Evolutionary conservation across 352 stramenopile species (phyloP), one percentile per base, ranked within the genome.

Genomic region (Phytopythium cucurbitacearum): DNA sequence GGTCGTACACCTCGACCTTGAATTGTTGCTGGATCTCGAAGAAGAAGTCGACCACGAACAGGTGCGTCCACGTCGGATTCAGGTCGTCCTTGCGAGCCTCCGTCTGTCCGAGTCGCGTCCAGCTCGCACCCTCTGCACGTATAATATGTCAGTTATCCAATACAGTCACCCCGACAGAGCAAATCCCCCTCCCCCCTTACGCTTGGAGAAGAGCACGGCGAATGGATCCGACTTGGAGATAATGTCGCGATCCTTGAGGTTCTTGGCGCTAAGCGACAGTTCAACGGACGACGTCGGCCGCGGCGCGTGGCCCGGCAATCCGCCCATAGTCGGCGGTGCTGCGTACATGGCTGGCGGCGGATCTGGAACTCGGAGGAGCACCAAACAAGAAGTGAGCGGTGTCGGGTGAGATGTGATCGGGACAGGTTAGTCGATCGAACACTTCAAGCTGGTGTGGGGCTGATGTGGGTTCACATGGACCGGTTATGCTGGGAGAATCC

Each of bases 191-290:
- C 5, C 39, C 28, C 21, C 35, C 54, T 7, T 65, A 81, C 73
- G 63, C 58, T 69, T 61, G 35, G 74, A 40, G 60, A 67, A 86
- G 49, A 88, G 62, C 7, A 88, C 62, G 16, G 72, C 79, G 69
- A 97, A 97, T 3, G 87, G 81, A 62, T 97, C 87, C 10, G 84
- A 93, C 62, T 94, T 89, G 48, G 79, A 89, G 49, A 97, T 69
- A 21, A 92, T 56, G 51, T 97, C 89, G 57, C 87, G 87, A 56
- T 95, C 82, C 35, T 83, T 88, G 44, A 97, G 73, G 60, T 82
- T 67, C 48, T 83, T 81, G 49, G 80, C 92, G 38, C 74, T 75
- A 33, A 97, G 64, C 15, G 83, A 89, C 55, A 97, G 72, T 75
- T 97, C 87, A 32, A 95, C 65, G 12, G 59, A 64, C 40, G 74